Conservation (phyloP, 2,329 filamentous ascomycete genomes). For the Cryphonectria parasitica region DNA sequence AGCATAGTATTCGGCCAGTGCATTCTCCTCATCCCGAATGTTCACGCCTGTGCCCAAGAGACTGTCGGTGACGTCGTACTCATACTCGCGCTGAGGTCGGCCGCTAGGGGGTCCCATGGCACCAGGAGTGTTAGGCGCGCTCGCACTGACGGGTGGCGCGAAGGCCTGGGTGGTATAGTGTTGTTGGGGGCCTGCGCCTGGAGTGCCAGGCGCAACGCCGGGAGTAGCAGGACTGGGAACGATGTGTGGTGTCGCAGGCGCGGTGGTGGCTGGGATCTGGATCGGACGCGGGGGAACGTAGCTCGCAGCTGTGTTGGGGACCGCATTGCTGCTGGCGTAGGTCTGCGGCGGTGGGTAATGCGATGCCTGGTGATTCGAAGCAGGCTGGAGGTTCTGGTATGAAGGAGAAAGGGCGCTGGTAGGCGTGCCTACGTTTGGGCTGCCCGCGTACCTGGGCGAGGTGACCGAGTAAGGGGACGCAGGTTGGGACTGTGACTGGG, state of each 20-base stretch:
- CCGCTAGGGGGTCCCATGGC: constrained; percentile 64
- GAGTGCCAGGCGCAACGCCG: constrained; percentile 21
- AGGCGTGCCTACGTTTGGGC: constrained; percentile 21
- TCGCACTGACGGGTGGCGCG: constrained; percentile 29
- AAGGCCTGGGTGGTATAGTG: constrained; percentile 19
- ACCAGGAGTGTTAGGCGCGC: constrained; percentile 36
- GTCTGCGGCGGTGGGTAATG: constrained; percentile 27
- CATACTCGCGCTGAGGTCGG: constrained; percentile 62
- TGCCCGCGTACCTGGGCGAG: constrained; percentile 21
- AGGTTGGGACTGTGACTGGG: constrained; percentile 26
- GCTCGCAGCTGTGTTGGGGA: constrained; percentile 30
- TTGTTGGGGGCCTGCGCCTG: constrained; percentile 19
- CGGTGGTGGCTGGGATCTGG: constrained; percentile 11
- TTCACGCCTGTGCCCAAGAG: constrained; percentile 85
- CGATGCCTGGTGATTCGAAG: constrained; percentile 36
- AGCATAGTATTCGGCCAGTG: constrained; percentile 70
- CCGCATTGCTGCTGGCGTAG: constrained; percentile 34
- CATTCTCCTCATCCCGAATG: constrained; percentile 83
- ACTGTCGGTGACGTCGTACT: constrained; percentile 81
- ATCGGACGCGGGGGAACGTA: constrained; percentile 26
- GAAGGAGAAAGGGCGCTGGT: constrained; percentile 43
- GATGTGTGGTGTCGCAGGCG: constrained; percentile 9
- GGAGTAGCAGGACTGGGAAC: constrained; percentile 22
- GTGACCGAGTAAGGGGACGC: constrained; percentile 18
- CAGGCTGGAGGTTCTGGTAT: constrained; percentile 36